Conservation (phyloP, 805 yeast genomes). For the Ogataea populi-albae region DNA sequence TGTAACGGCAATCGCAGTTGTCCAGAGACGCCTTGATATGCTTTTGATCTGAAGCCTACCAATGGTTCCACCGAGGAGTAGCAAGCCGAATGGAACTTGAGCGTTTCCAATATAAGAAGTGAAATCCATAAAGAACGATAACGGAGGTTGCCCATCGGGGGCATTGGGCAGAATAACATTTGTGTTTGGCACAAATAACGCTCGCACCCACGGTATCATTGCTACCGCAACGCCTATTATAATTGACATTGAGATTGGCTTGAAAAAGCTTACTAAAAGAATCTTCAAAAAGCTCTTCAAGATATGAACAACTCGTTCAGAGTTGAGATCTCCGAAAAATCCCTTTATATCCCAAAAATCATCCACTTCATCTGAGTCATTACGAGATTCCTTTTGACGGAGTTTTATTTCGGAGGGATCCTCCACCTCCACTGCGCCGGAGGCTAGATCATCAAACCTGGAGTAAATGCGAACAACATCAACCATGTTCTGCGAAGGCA, state of each 20-base stretch:
- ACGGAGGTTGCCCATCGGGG: slow-evolving; percentile 81
- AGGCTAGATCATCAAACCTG: slow-evolving; percentile 37
- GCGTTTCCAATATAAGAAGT: slow-evolving; percentile 80
- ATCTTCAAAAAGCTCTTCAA: slow-evolving; percentile 6
- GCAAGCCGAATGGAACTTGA: slow-evolving; percentile 81
- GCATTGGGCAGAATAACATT: slow-evolving; percentile 60
- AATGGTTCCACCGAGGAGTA: slow-evolving; percentile 83
- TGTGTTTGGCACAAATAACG: slow-evolving; percentile 55
- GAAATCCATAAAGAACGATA: slow-evolving; percentile 82
- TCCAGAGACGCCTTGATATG: slow-evolving; percentile 71
- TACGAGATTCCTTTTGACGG: slow-evolving; percentile 1
- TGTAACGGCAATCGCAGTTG: slow-evolving; percentile 58
- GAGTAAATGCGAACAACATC: slow-evolving; percentile 54
- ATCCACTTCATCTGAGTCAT: not conserved
- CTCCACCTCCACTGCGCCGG: slow-evolving; percentile 15
- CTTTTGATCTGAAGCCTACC: slow-evolving; percentile 62
- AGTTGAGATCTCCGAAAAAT: slow-evolving; percentile 2
- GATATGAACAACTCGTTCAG: not conserved
- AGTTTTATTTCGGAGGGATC: slow-evolving; percentile 17
- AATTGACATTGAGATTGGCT: slow-evolving; percentile 75
- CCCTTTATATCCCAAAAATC: too few species aligned
- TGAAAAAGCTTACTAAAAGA: slow-evolving; percentile 44
- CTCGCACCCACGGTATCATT: slow-evolving; percentile 85
- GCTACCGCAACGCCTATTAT: slow-evolving; percentile 62
- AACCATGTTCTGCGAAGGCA: slow-evolving; percentile 41